A percentile compares a stretch with the other conserved stretches of the same genome.
These are phyloP conservation scores for Capillidium heterosporum DNA, from an alignment of 371 early-diverging fungal species.

Conservation along the genomic window DNA sequence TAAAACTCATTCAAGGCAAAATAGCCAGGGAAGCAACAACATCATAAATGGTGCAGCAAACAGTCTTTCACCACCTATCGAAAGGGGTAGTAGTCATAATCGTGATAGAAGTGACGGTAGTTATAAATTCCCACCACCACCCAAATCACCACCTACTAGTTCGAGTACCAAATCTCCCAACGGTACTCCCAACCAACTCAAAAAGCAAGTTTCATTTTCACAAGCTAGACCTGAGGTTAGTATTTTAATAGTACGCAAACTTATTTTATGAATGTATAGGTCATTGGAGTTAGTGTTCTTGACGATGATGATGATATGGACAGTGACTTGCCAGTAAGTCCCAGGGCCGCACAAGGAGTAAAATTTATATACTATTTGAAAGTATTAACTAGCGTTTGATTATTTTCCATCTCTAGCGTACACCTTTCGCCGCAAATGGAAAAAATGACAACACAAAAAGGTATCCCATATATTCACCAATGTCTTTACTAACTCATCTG, in stretches of 20 bases:
- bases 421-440: too few species aligned
- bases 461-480: too few species aligned
- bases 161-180: too few species aligned
- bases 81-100: too few species aligned
- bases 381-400: too few species aligned
- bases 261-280: neutral
- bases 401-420: too few species aligned
- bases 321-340: neutral
- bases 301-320: neutral
- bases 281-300: conserved; percentile 1
- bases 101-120: too few species aligned
- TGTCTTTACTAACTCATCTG: neutral
- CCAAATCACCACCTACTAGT: neutral
- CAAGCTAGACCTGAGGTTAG: conserved; percentile 1
- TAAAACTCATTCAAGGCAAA: neutral
- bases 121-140: neutral
- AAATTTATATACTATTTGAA: too few species aligned
- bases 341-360: too few species aligned
- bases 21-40: neutral
- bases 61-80: too few species aligned
- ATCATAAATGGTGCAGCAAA: neutral
- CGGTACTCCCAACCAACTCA: neutral
- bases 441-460: too few species aligned
- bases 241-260: neutral
- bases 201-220: conserved; percentile 6